Conservation (phyloP, 106 monocot species). For the Phalaenopsis aphrodite region DNA sequence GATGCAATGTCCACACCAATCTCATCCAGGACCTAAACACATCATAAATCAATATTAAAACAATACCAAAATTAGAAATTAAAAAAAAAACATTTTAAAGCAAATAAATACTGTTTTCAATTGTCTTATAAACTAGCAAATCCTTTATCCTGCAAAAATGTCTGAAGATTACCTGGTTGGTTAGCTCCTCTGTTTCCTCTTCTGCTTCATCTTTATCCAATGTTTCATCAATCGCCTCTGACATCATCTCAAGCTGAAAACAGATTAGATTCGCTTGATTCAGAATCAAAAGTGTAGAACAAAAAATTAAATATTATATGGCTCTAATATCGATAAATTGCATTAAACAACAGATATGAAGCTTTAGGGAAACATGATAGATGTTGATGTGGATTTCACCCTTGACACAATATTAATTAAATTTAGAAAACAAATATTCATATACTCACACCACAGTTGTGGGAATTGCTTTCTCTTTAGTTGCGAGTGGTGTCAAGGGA, state of each 20-base stretch:
- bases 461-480: too few relatives aligned
- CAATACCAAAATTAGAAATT: neutral
- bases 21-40: slow-evolving; percentile 86
- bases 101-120: neutral
- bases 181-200: slow-evolving; percentile 95
- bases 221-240: slow-evolving; percentile 91
- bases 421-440: too few relatives aligned
- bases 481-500: too few relatives aligned
- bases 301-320: too few relatives aligned
- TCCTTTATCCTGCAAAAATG: neutral
- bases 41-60: slow-evolving; percentile 2
- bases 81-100: neutral
- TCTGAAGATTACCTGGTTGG: slow-evolving; percentile 65
- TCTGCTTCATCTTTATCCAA: slow-evolving; percentile 94
- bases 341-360: neutral
- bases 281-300: neutral
- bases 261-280: neutral
- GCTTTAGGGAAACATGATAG: neutral
- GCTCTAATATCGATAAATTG: neutral
- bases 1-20: slow-evolving; percentile 94
- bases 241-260: slow-evolving; percentile 80
- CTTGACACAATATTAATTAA: too few relatives aligned
- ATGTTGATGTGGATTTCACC: neutral
- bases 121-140: neutral
- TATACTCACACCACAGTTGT: too few relatives aligned